These are phyloP conservation scores for Fusarium cicatricum DNA, from an alignment of 2,329 filamentous ascomycete genomes.

Conservation along the genomic window DNA sequence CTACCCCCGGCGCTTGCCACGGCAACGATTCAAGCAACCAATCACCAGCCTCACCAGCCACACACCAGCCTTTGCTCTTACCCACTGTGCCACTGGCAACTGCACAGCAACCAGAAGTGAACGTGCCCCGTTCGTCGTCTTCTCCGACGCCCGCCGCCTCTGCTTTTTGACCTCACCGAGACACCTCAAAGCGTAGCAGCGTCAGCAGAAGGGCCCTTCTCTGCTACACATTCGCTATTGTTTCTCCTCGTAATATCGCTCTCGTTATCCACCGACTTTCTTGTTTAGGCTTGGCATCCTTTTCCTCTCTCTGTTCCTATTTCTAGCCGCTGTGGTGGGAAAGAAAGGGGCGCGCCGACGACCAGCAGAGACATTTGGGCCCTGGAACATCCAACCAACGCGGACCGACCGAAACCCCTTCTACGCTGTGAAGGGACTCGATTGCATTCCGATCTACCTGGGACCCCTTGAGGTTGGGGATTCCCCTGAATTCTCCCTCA, in stretches of 20 bases:
- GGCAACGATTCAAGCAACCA: slow-evolving; percentile 19
- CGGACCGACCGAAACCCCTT: slow-evolving; percentile 11
- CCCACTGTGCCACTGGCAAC: slow-evolving; percentile 5
- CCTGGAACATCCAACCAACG: slow-evolving; percentile 3
- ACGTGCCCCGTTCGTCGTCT: slow-evolving; percentile 20
- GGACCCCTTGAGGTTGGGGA: slow-evolving; percentile 6
- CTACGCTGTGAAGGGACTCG: slow-evolving; percentile 17
- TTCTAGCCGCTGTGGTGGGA: slow-evolving; percentile 13
- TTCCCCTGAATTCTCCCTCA: slow-evolving; percentile 13
- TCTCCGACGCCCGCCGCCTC: slow-evolving; percentile 21
- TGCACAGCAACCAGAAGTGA: slow-evolving; percentile 36
- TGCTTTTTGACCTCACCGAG: slow-evolving; percentile 13
- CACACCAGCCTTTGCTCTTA: slow-evolving; percentile 5
- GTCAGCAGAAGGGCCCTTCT: slow-evolving; percentile 22
- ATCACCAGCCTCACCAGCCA: slow-evolving; percentile 9
- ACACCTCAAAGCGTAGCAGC: slow-evolving; percentile 9
- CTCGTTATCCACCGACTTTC: slow-evolving; percentile 1
- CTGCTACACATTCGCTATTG: slow-evolving; percentile 31
- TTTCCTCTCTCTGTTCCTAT: background rate
- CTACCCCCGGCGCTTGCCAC: slow-evolving; percentile 19
- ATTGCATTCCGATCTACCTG: slow-evolving; percentile 29
- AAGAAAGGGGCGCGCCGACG: slow-evolving; percentile 32
- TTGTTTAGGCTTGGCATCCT: background rate
- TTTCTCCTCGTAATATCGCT: slow-evolving; percentile 12
- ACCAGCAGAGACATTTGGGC: slow-evolving; percentile 31